These are phyloP conservation scores for Komagataella populi DNA, from an alignment of 805 yeast species.

Conservation along the genomic window DNA sequence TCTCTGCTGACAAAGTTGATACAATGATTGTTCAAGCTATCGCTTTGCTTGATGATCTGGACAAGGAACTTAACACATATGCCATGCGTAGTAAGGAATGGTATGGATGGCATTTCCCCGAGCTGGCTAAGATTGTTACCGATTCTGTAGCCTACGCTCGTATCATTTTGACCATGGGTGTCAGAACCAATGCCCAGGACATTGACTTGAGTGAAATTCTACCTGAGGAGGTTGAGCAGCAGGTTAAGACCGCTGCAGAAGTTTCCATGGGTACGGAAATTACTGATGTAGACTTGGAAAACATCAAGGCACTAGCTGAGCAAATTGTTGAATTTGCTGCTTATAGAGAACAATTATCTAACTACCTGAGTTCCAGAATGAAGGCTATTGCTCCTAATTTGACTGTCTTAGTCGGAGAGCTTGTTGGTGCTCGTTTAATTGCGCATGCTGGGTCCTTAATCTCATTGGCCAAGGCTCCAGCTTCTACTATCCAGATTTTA, in stretches of 20 bases:
- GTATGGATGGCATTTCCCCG: slow-evolving; percentile 99
- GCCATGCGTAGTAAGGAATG: slow-evolving; percentile 99
- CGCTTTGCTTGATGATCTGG: slow-evolving; percentile 90
- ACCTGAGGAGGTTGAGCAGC: slow-evolving; percentile 88
- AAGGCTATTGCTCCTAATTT: slow-evolving; percentile 98
- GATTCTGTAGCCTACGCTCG: slow-evolving; percentile 96
- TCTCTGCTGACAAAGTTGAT: slow-evolving; percentile 96
- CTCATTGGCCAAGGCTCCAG: slow-evolving; percentile 95
- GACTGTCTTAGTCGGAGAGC: slow-evolving; percentile 91
- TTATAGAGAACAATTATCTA: slow-evolving; percentile 91
- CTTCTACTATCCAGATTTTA: slow-evolving; percentile 92
- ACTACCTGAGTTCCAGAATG: slow-evolving; percentile 89
- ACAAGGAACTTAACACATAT: slow-evolving; percentile 94
- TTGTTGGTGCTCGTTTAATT: slow-evolving; percentile 95
- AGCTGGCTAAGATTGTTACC: slow-evolving; percentile 90
- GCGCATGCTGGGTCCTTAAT: slow-evolving; percentile 95
- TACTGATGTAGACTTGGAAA: slow-evolving; percentile 77
- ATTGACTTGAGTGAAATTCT: slow-evolving; percentile 82
- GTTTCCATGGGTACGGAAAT: slow-evolving; percentile 99
- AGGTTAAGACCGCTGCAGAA: slow-evolving; percentile 93
- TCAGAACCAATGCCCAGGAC: slow-evolving; percentile 80
- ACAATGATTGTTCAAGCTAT: slow-evolving; percentile 99
- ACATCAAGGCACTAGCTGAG: slow-evolving; percentile 84
- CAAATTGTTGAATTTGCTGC: slow-evolving; percentile 94
- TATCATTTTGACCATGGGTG: slow-evolving; percentile 86